Conservation (phyloP, 495 filamentous ascomycete species). For the Aspergillus panamensis region DNA sequence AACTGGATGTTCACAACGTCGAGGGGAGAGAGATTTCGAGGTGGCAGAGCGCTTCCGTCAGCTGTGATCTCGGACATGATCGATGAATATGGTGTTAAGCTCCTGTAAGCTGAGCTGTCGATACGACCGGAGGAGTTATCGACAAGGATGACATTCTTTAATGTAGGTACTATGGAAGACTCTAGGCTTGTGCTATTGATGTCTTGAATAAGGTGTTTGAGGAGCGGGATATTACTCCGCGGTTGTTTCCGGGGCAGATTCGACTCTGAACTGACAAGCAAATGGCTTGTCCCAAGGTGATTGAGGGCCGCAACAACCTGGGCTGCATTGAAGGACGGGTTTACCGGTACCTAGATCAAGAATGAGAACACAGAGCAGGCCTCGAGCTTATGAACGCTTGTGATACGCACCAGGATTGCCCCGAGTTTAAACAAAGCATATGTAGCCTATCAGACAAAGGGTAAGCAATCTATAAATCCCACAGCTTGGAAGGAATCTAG, state of each 20-base stretch:
- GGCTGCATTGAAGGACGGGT: conserved; percentile 78
- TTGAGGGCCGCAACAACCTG: conserved; percentile 76
- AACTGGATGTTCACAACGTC: conserved; percentile 96
- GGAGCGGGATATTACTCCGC: conserved; percentile 68
- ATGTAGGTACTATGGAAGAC: conserved; percentile 63
- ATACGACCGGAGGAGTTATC: conserved; percentile 72
- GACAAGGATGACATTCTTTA: conserved; percentile 69
- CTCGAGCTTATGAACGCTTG: background rate
- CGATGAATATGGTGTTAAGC: conserved; percentile 51
- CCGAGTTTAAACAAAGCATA: conserved; percentile 94
- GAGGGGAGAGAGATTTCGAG: conserved; percentile 51
- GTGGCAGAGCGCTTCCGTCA: conserved; percentile 40
- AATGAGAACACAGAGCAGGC: background rate
- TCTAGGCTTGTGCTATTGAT: conserved; percentile 51
- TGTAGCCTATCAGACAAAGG: conserved; percentile 47
- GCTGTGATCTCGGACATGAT: conserved; percentile 46
- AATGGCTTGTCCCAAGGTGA: conserved; percentile 70
- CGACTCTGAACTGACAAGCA: conserved; percentile 81
- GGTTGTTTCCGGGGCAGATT: conserved; percentile 80
- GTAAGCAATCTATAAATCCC: conserved; percentile 1
- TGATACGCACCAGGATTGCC: conserved; percentile 66
- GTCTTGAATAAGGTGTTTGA: conserved; percentile 62
- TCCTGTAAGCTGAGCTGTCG: conserved; percentile 41
- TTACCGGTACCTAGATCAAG: conserved; percentile 67
- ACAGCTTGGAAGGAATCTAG: background rate